phyloP scores from a whole-genome alignment of 441 rosid species.

The Erodium trifolium region DNA sequence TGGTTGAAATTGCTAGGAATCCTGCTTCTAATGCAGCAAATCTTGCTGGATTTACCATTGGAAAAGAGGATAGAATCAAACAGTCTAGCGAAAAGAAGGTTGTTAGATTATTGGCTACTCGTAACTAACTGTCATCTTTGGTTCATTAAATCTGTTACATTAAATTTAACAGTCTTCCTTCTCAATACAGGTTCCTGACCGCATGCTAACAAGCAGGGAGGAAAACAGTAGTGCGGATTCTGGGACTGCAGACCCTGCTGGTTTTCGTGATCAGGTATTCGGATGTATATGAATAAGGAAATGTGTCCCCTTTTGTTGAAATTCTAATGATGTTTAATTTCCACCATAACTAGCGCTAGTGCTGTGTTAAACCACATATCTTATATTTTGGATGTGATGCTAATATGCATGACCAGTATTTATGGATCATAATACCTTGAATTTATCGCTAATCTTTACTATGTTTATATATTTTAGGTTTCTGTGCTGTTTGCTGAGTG shows the following conservation, averaged over 20 bases:
- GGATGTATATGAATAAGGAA: background rate
- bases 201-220: conserved; percentile 17
- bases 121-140: background rate
- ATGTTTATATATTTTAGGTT: conserved; percentile 18
- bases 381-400: background rate
- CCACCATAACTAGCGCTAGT: no score
- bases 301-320: no score
- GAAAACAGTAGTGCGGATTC: conserved; percentile 16
- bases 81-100: conserved; percentile 23
- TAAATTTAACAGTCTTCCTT: background rate
- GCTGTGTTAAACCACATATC: background rate
- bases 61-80: conserved; percentile 25
- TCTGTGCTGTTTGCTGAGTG: conserved; percentile 23
- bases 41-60: conserved; percentile 16
- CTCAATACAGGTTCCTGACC: conserved; percentile 19
- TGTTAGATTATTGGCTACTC: background rate
- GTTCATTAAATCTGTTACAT: background rate
- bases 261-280: conserved; percentile 28
- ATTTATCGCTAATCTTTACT: background rate
- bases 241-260: conserved; percentile 24
- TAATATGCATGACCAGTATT: background rate
- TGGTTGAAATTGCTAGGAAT: conserved; percentile 28
- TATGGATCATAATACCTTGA: background rate
- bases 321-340: no score
- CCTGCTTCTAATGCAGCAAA: conserved; percentile 18